Evolutionary conservation across 345 rosid species (phyloP).

Genomic region (Populus deltoides): DNA sequence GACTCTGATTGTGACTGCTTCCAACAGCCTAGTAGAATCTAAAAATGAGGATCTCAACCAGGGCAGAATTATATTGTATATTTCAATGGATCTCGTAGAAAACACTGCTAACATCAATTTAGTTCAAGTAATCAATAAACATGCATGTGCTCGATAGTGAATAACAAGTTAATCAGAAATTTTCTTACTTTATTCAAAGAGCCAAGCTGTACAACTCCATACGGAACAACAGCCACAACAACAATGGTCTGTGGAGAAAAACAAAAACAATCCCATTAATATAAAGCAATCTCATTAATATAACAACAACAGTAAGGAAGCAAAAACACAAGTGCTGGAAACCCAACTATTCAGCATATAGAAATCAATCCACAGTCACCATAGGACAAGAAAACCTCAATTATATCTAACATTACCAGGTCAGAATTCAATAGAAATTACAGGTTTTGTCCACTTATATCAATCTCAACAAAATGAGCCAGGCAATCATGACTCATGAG

Average conservation of each 20-base stretch:
- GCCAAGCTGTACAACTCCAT: conserved; percentile 91
- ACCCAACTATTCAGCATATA: not conserved
- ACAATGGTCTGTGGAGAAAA: conserved; percentile 56
- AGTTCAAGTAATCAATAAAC: not conserved
- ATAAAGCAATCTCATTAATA: not conserved
- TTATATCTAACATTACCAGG: not conserved
- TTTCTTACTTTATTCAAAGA: conserved; percentile 65
- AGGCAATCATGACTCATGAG: not conserved
- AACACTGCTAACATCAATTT: not conserved
- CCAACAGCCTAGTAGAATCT: not conserved
- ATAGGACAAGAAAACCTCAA: not conserved
- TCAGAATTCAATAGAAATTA: not conserved
- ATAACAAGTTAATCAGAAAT: conserved; percentile 6
- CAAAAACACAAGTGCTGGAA: not conserved
- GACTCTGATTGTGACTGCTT: not conserved
- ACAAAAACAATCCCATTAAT: not conserved
- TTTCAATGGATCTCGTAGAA: not conserved
- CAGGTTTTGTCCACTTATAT: not conserved
- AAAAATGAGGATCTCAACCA: not conserved
- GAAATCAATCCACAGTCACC: not conserved
- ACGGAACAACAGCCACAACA: conserved; percentile 67
- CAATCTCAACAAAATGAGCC: not conserved
- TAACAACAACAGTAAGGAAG: not conserved
- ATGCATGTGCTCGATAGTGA: conserved; percentile 10
- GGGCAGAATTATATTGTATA: not conserved